Percentiles rank a stretch among this genome's conserved stretches.
Conservation (phyloP, 164 flowering plant genomes). For the Vitis labrusca region DNA sequence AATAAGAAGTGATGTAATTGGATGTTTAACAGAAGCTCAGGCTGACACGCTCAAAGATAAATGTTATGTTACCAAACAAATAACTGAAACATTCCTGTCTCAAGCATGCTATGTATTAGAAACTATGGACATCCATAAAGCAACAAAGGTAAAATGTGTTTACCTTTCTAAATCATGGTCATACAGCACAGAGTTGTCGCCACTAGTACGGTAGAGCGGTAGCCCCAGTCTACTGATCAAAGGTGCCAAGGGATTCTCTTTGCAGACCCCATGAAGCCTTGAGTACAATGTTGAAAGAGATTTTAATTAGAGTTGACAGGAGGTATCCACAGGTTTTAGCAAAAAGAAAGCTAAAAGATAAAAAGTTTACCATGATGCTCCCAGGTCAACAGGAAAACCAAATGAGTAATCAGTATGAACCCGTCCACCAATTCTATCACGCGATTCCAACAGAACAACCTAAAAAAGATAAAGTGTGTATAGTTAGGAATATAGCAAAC, state of each 20-base stretch:
- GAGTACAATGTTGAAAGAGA: constrained; percentile 2
- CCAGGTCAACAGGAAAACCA: constrained; percentile 93
- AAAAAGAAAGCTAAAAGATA: background rate
- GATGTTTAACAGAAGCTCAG: too few species aligned
- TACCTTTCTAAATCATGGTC: constrained; percentile 98
- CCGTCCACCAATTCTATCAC: constrained; percentile 87
- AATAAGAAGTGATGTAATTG: too few species aligned
- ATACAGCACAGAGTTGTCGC: constrained; percentile 93
- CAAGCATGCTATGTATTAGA: background rate
- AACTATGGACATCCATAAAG: background rate
- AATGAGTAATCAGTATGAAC: constrained; percentile 76
- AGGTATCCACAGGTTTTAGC: background rate
- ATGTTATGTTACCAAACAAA: too few species aligned
- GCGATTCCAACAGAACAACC: constrained; percentile 84
- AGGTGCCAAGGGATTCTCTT: constrained; percentile 94
- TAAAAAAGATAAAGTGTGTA: constrained; percentile 12
- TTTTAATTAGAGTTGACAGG: background rate
- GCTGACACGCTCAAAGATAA: too few species aligned
- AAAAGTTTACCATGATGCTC: constrained; percentile 78
- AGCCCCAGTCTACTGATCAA: constrained; percentile 80
- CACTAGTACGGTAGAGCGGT: constrained; percentile 94
- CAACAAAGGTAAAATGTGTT: background rate
- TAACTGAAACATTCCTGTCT: too few species aligned
- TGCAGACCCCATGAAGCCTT: constrained; percentile 97
- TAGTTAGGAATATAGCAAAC: background rate